Conservation (phyloP, 345 rosid species). For the Viola odorata region DNA sequence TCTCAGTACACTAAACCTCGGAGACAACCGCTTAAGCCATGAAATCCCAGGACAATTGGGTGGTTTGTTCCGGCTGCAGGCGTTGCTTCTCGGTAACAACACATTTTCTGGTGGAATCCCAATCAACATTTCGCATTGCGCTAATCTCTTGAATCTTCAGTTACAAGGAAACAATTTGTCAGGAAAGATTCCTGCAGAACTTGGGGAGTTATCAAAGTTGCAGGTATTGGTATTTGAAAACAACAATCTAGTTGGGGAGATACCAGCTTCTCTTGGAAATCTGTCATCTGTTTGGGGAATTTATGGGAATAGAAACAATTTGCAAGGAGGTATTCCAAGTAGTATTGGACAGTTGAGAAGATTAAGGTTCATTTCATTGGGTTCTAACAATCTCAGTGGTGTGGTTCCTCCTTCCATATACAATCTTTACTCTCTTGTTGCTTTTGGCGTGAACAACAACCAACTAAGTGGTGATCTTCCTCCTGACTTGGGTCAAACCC, state of each 20-base stretch:
- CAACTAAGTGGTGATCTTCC: slow-evolving; percentile 21
- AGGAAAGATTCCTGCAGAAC: slow-evolving; percentile 1
- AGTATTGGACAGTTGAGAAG: slow-evolving; percentile 5
- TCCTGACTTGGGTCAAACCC: slow-evolving; percentile 5
- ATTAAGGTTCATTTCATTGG: slow-evolving; percentile 4
- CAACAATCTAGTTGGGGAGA: not conserved
- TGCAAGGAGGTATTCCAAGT: slow-evolving; percentile 20
- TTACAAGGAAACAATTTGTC: not conserved
- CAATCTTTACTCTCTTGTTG: slow-evolving; percentile 12
- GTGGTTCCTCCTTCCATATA: slow-evolving; percentile 11
- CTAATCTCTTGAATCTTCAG: not conserved
- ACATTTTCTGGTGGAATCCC: slow-evolving; percentile 1
- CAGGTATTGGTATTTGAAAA: not conserved
- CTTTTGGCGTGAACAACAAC: slow-evolving; percentile 10
- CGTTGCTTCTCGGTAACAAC: not conserved
- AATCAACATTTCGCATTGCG: not conserved
- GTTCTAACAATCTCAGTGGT: slow-evolving; percentile 9
- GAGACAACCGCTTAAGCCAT: slow-evolving; percentile 2
- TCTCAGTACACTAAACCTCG: not conserved
- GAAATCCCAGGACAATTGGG: slow-evolving; percentile 10
- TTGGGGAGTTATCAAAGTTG: not conserved
- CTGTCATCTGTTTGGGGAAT: slow-evolving; percentile 12
- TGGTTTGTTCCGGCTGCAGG: not conserved
- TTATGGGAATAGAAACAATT: not conserved
- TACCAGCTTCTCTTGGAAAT: slow-evolving; percentile 14